phyloP scores from a whole-genome alignment of 495 filamentous ascomycete species.

The Pseudoneurospora amorphoporcata region DNA sequence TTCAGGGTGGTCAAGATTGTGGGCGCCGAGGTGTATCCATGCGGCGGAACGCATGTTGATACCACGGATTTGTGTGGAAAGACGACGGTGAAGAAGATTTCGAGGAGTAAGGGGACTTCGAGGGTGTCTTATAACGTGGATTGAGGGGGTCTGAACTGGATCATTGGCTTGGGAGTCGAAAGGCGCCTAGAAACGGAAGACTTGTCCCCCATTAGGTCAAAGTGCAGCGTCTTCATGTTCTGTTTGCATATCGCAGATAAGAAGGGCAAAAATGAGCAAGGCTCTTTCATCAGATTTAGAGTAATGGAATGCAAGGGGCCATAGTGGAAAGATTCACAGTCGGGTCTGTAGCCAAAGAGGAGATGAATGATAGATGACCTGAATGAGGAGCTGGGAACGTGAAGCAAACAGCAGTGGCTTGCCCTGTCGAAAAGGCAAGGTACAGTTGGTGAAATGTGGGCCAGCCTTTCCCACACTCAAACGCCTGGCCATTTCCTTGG shows the following conservation, averaged over 20 bases:
- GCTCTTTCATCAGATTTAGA: not conserved
- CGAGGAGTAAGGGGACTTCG: conserved; percentile 44
- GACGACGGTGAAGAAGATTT: conserved; percentile 50
- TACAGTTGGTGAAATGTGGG: not conserved
- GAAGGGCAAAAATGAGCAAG: not conserved
- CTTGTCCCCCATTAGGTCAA: not conserved
- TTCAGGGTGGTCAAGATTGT: conserved; percentile 46
- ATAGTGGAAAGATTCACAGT: not conserved
- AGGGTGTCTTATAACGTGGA: conserved; percentile 42
- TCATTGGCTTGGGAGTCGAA: not conserved
- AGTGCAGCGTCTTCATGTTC: not conserved
- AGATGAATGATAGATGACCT: not conserved
- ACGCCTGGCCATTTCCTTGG: too few relatives aligned
- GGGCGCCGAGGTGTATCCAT: conserved; percentile 50
- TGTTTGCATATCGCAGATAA: not conserved
- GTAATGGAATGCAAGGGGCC: not conserved
- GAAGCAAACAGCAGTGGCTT: not conserved
- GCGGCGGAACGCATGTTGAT: conserved; percentile 55
- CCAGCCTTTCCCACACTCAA: too few relatives aligned
- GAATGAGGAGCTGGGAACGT: too few relatives aligned
- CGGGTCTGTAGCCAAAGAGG: not conserved
- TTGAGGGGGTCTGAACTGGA: not conserved
- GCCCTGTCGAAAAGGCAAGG: not conserved
- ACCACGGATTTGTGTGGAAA: conserved; percentile 40
- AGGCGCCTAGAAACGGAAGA: too few relatives aligned